Conservation (phyloP, 495 filamentous ascomycete species). For the Symbiotaphrina buchneri region DNA sequence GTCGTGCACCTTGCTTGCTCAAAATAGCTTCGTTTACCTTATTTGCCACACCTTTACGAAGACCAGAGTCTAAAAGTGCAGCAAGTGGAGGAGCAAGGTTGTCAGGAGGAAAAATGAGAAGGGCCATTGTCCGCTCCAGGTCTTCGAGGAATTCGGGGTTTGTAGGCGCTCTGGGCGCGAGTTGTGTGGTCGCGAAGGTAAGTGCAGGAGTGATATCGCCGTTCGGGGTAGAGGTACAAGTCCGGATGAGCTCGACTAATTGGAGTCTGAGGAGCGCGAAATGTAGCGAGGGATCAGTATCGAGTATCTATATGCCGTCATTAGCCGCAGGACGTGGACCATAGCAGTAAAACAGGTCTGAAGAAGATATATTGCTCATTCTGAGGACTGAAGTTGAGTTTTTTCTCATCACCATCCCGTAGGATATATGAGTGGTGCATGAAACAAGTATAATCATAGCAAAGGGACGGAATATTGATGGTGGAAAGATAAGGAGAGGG, state of each 20-base stretch:
- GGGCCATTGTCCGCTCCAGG: constrained; percentile 78
- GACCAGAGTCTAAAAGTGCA: constrained; percentile 49
- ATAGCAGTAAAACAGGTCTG: constrained; percentile 3
- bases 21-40: constrained; percentile 78
- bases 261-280: constrained; percentile 83
- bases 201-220: constrained; percentile 65
- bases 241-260: constrained; percentile 78
- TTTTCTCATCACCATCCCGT: constrained; percentile 77
- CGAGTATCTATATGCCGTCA: constrained; percentile 44
- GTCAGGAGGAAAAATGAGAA: constrained; percentile 67
- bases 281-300: constrained; percentile 62
- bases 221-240: constrained; percentile 34
- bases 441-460: constrained; percentile 94
- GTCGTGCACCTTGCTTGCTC: constrained; percentile 38
- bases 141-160: constrained; percentile 67
- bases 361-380: constrained; percentile 44
- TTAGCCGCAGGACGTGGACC: constrained; percentile 12
- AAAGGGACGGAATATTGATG: constrained; percentile 10
- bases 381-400: constrained; percentile 69
- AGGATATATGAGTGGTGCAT: constrained; percentile 99
- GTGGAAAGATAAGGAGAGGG: too few species aligned
- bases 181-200: constrained; percentile 64
- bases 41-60: constrained; percentile 63
- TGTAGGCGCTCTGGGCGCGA: constrained; percentile 69
- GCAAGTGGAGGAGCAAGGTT: constrained; percentile 55